These are phyloP conservation scores for Verbena officinalis DNA, from an alignment of 257 asterid genomes.

Conservation along the genomic window DNA sequence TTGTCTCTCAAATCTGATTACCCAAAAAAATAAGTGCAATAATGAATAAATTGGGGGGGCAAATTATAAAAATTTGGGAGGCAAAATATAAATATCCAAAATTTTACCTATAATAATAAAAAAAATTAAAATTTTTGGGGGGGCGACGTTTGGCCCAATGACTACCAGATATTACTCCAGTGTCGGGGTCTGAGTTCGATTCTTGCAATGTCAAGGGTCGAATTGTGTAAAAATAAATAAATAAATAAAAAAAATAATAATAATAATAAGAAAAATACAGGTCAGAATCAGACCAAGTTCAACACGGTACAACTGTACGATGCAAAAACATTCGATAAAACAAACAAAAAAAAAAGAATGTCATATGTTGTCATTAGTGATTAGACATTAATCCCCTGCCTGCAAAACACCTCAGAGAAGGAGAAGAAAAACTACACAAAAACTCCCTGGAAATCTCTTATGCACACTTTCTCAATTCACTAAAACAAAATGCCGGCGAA, in stretches of 20 bases:
- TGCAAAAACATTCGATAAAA: constrained; percentile 28
- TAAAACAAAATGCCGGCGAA: constrained; percentile 42
- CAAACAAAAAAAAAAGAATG: constrained; percentile 1
- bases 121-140: no score
- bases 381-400: neutral
- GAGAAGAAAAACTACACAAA: neutral
- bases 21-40: no score
- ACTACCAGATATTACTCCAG: no score
- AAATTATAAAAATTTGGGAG: no score
- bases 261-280: neutral
- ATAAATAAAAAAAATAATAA: no score
- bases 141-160: no score
- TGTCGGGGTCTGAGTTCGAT: no score
- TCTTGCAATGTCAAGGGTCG: neutral
- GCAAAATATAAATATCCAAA: no score
- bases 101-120: no score
- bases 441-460: neutral
- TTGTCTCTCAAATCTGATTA: no score
- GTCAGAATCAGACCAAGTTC: neutral
- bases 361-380: neutral
- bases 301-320: constrained; percentile 21
- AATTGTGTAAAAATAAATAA: neutral
- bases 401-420: constrained; percentile 11
- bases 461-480: constrained; percentile 25
- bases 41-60: no score